These are phyloP conservation scores for Pistacia vera DNA, from an alignment of 345 rosid species.

Conservation along the genomic window DNA sequence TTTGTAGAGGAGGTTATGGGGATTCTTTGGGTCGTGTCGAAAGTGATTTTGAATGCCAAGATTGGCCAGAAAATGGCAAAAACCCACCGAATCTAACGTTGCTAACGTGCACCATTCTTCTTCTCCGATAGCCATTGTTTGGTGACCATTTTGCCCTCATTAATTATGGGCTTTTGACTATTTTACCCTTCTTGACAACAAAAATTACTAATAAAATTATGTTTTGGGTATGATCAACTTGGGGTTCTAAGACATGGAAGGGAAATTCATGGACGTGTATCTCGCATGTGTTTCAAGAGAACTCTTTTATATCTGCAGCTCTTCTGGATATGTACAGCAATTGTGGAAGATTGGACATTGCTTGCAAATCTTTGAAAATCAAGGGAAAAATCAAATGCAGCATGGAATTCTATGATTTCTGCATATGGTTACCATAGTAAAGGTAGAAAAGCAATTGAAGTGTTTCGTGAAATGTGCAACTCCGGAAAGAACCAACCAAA, in stretches of 20 bases:
- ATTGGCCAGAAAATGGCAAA: too few relatives aligned
- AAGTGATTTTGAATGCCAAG: too few relatives aligned
- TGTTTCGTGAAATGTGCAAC: slow-evolving; percentile 43
- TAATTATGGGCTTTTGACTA: too few relatives aligned
- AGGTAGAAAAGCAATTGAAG: slow-evolving; percentile 49
- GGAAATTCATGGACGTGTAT: slow-evolving; percentile 51
- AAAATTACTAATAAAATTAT: too few relatives aligned
- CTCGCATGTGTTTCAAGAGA: slow-evolving; percentile 40
- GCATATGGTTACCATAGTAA: slow-evolving; percentile 53
- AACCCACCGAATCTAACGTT: too few relatives aligned
- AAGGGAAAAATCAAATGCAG: slow-evolving; percentile 6
- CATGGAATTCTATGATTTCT: slow-evolving; percentile 60
- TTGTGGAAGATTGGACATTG: slow-evolving; percentile 49
- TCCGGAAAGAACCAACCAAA: slow-evolving; percentile 5
- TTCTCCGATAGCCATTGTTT: too few relatives aligned
- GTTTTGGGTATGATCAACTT: slow-evolving; percentile 25
- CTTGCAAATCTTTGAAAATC: slow-evolving; percentile 37
- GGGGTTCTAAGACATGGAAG: slow-evolving; percentile 49
- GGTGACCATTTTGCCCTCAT: too few relatives aligned
- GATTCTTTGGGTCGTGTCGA: too few relatives aligned
- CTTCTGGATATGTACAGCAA: slow-evolving; percentile 59
- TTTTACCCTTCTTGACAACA: too few relatives aligned
- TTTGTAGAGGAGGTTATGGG: too few relatives aligned
- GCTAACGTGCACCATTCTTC: too few relatives aligned
- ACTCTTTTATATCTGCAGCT: slow-evolving; percentile 50